Base-by-base conservation (phyloP, 1,139 yeast genomes). In the Geotrichum aggregatum region DNA sequence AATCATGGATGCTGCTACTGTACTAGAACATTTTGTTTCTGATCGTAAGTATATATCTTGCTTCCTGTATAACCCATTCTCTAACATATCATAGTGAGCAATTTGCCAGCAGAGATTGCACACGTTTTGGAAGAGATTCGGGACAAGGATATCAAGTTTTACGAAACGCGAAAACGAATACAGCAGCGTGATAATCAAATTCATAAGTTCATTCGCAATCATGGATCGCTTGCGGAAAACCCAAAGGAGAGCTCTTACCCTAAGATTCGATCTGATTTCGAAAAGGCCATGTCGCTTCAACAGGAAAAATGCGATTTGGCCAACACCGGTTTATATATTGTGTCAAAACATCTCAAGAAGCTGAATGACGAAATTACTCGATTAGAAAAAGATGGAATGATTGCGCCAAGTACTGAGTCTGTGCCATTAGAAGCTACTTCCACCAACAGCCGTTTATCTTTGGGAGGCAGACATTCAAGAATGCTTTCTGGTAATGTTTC, bases 101-200 rank as follows among this genome's bases (percentile, higher is more conserved):
- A 91, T 64, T 75, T 92, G 41, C 97, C 97, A n/a, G 81, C 88
- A 10, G 98, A 92, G 68, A 78, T 92, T 47, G 83, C 83, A 52
- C 88, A 86, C 63, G 72, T 88, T 41, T 72, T 92, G 51, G 88
- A 87, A 51, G 98, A 92, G 67, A 76, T 92, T 49, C 78, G 84
- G 50, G 78, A 76, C 51, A 80, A 84, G 57, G 98, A 92, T 64
- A 62, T 73, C 39, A 82, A 79, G 61, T 73, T 84, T 31, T 78
- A 78, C 63, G 95, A 87, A 52, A 75, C 79, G 4, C 76, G 87
- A 56, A 80, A 79, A 66, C 79, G 85, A 61, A 79, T 83, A 58
- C 83, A 79, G 62, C 81, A 81, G 54, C 78, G 86, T 57, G 98
- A 92, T 64, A 49, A 49, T 46, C 87, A 83, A 61, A 72, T 92